phyloP scores from a whole-genome alignment of 2,329 filamentous ascomycete genomes.

The Metarhizium robertsii region DNA sequence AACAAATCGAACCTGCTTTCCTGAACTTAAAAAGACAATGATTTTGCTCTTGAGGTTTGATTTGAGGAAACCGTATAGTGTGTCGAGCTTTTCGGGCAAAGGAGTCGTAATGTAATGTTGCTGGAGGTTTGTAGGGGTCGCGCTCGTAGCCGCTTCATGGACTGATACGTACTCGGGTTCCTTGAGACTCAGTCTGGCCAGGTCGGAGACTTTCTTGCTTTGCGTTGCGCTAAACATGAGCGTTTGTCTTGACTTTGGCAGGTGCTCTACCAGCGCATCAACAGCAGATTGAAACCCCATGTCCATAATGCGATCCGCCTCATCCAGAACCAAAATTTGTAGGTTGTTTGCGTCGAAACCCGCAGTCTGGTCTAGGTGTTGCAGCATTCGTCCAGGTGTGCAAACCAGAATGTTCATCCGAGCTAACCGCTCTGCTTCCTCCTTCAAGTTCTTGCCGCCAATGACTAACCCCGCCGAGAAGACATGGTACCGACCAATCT shows the following conservation, averaged over 20 bases:
- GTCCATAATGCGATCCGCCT: slow-evolving; percentile 94
- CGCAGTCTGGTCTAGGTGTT: slow-evolving; percentile 91
- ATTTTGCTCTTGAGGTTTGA: slow-evolving; percentile 89
- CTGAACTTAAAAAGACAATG: slow-evolving; percentile 87
- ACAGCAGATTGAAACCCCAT: slow-evolving; percentile 91
- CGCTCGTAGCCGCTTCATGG: slow-evolving; percentile 69
- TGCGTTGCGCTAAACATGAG: slow-evolving; percentile 94
- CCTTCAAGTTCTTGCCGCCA: slow-evolving; percentile 81
- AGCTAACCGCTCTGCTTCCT: slow-evolving; percentile 73
- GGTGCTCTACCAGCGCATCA: slow-evolving; percentile 85
- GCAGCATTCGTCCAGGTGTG: slow-evolving; percentile 88
- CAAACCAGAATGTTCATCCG: slow-evolving; percentile 97
- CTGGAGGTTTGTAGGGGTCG: slow-evolving; percentile 75
- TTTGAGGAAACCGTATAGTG: slow-evolving; percentile 85
- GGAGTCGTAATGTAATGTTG: slow-evolving; percentile 88
- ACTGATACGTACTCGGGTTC: slow-evolving; percentile 95
- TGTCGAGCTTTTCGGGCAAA: slow-evolving; percentile 81
- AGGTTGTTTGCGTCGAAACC: slow-evolving; percentile 83
- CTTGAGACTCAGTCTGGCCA: slow-evolving; percentile 77
- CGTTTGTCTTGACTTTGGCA: slow-evolving; percentile 79
- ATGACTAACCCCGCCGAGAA: slow-evolving; percentile 93
- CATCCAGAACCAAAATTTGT: slow-evolving; percentile 87
- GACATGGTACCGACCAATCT: slow-evolving; percentile 77
- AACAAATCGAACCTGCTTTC: slow-evolving; percentile 92
- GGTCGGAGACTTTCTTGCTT: slow-evolving; percentile 85